phyloP scores from a whole-genome alignment of 495 filamentous ascomycete species.

The Podospora pseudoanserina region DNA sequence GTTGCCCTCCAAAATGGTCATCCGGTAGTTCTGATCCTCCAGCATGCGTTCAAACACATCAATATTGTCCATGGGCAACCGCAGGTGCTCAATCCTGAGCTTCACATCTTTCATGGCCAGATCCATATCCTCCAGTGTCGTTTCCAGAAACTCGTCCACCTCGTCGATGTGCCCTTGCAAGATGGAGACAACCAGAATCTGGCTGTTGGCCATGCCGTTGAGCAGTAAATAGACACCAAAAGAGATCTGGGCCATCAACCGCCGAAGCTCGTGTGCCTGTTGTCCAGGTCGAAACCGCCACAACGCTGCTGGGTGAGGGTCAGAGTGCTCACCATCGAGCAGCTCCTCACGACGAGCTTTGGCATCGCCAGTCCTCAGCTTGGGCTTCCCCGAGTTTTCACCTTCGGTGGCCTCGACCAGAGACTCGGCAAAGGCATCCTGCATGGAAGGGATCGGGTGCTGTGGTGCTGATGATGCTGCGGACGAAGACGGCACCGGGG shows the following conservation, averaged over 20 bases:
- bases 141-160: constrained; percentile 83
- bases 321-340: constrained; percentile 60
- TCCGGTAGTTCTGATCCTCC: constrained; percentile 73
- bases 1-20: constrained; percentile 79
- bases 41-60: constrained; percentile 88
- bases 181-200: constrained; percentile 81
- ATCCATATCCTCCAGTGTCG: constrained; percentile 79
- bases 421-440: constrained; percentile 91
- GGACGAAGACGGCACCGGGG: background rate
- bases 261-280: constrained; percentile 79
- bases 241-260: constrained; percentile 85
- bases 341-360: constrained; percentile 64
- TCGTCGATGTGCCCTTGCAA: constrained; percentile 91
- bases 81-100: constrained; percentile 71
- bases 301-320: constrained; percentile 58
- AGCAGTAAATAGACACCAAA: constrained; percentile 91
- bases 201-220: constrained; percentile 79
- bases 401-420: constrained; percentile 65
- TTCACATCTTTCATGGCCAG: constrained; percentile 72
- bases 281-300: constrained; percentile 68
- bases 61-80: constrained; percentile 77
- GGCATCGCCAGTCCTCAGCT: constrained; percentile 56
- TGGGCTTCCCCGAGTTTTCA: constrained; percentile 43
- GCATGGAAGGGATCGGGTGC: constrained; percentile 74
- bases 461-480: constrained; percentile 24